Percentiles rank a stretch among this genome's conserved stretches.
These are phyloP conservation scores for Coemansia sp. DNA, from an alignment of 192 early-diverging fungal species.

Conservation along the genomic window DNA sequence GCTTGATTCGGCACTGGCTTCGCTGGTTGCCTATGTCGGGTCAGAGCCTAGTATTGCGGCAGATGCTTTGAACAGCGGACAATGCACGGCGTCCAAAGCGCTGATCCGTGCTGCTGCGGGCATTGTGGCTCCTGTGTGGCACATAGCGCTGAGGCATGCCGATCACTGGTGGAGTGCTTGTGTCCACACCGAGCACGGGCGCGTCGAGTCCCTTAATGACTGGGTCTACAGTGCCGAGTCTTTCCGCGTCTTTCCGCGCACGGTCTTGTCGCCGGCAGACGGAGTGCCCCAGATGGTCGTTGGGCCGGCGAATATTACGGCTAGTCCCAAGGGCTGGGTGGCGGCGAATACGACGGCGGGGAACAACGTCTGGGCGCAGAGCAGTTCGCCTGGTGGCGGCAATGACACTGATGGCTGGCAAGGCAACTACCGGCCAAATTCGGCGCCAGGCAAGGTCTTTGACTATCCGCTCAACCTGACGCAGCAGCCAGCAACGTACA, in stretches of 20 bases:
- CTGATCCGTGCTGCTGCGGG: slow-evolving; percentile 68
- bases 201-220: slow-evolving; percentile 76
- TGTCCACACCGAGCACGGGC: slow-evolving; percentile 62
- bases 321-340: slow-evolving; percentile 71
- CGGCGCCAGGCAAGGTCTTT: slow-evolving; percentile 62
- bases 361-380: slow-evolving; percentile 93
- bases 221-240: slow-evolving; percentile 70
- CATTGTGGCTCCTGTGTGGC: slow-evolving; percentile 76
- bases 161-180: slow-evolving; percentile 83
- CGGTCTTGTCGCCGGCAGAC: slow-evolving; percentile 77
- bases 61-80: slow-evolving; percentile 35
- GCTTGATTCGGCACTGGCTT: slow-evolving; percentile 3
- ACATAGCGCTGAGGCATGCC: slow-evolving; percentile 75
- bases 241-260: slow-evolving; percentile 84
- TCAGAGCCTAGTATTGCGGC: not conserved
- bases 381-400: slow-evolving; percentile 78
- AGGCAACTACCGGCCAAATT: slow-evolving; percentile 77
- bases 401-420: slow-evolving; percentile 60
- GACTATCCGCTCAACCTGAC: slow-evolving; percentile 74
- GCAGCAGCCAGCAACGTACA: slow-evolving; percentile 68
- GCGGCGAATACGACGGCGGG: slow-evolving; percentile 72
- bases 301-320: slow-evolving; percentile 68
- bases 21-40: slow-evolving; percentile 5
- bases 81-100: slow-evolving; percentile 65
- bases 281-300: slow-evolving; percentile 60